Evolutionary conservation across 805 yeast genomes (phyloP).

Genomic region (Metschnikowia proteae): DNA sequence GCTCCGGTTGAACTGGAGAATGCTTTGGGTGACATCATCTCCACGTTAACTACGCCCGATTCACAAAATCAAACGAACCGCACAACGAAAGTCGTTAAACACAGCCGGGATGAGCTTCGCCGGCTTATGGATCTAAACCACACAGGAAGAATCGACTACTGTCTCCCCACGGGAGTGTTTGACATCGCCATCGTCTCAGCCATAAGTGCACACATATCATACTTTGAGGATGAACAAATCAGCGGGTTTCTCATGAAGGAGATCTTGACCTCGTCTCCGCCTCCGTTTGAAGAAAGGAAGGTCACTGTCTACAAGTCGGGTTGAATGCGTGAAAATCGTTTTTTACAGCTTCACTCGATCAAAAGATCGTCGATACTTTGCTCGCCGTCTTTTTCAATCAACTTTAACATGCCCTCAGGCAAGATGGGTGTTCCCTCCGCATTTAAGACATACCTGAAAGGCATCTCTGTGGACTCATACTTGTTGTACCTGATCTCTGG

Average conservation of each 20-base stretch:
- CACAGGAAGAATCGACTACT: conserved; percentile 78
- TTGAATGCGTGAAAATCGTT: not conserved
- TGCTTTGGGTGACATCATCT: conserved; percentile 40
- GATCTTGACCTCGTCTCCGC: conserved; percentile 28
- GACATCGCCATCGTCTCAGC: conserved; percentile 80
- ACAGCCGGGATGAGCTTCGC: conserved; percentile 27
- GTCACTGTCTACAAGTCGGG: conserved; percentile 24
- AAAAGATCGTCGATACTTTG: conserved; percentile 73
- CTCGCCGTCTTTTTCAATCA: conserved; percentile 82
- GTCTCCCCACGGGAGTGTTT: conserved; percentile 70
- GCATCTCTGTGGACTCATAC: conserved; percentile 96
- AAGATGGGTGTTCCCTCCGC: conserved; percentile 66
- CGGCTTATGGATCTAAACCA: conserved; percentile 51
- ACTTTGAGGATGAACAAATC: conserved; percentile 82
- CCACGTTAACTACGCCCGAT: conserved; percentile 21
- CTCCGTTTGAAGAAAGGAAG: conserved; percentile 24
- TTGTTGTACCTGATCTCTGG: conserved; percentile 89
- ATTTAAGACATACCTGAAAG: conserved; percentile 83
- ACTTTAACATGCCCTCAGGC: conserved; percentile 86
- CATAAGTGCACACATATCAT: conserved; percentile 81
- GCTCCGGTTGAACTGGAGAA: conserved; percentile 24
- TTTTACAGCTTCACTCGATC: conserved; percentile 22
- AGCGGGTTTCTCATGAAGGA: conserved; percentile 75
- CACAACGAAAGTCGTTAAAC: conserved; percentile 23
- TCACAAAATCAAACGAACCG: conserved; percentile 18